A percentile compares a stretch with the other conserved stretches of the same genome.
Evolutionary conservation across 2,329 filamentous ascomycete genomes (phyloP).

Genomic region (Polytolypa hystricis): DNA sequence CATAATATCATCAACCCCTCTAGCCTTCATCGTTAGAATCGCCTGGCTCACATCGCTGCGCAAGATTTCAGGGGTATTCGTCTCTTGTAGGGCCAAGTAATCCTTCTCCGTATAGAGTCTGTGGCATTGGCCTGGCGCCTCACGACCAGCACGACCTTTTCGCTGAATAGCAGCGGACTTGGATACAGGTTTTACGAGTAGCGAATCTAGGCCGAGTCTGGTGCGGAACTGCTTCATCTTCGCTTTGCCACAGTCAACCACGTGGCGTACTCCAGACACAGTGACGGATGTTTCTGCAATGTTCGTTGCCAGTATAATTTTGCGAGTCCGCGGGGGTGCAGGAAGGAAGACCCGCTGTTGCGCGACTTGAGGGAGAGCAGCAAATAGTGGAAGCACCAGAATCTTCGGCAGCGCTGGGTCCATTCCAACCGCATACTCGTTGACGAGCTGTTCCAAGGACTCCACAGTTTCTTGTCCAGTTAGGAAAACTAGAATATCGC

Average conservation of each 20-base stretch:
- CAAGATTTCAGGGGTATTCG: conserved; percentile 78
- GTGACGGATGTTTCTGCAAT: conserved; percentile 99
- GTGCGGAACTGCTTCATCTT: conserved; percentile 89
- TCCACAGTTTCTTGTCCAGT: conserved; percentile 92
- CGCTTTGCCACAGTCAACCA: conserved; percentile 85
- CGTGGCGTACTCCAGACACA: conserved; percentile 80
- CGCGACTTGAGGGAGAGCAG: conserved; percentile 73
- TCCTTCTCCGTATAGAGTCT: conserved; percentile 74
- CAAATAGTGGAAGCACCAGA: conserved; percentile 70
- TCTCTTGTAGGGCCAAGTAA: conserved; percentile 58
- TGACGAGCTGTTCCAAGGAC: conserved; percentile 63
- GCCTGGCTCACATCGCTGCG: conserved; percentile 80
- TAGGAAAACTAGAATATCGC: conserved; percentile 87
- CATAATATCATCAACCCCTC: conserved; percentile 71
- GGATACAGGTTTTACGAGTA: conserved; percentile 82
- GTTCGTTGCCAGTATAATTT: conserved; percentile 87
- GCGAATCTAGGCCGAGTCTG: conserved; percentile 74
- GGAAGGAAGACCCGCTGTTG: conserved; percentile 81
- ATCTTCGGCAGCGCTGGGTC: conserved; percentile 60
- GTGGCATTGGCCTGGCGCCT: conserved; percentile 81
- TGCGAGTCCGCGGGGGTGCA: conserved; percentile 62
- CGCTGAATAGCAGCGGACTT: conserved; percentile 88
- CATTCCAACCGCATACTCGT: conserved; percentile 64
- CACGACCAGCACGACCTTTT: conserved; percentile 82
- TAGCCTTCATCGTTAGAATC: conserved; percentile 84